Base-by-base conservation (phyloP, 345 rosid species). In the Hibiscus mutabilis region DNA sequence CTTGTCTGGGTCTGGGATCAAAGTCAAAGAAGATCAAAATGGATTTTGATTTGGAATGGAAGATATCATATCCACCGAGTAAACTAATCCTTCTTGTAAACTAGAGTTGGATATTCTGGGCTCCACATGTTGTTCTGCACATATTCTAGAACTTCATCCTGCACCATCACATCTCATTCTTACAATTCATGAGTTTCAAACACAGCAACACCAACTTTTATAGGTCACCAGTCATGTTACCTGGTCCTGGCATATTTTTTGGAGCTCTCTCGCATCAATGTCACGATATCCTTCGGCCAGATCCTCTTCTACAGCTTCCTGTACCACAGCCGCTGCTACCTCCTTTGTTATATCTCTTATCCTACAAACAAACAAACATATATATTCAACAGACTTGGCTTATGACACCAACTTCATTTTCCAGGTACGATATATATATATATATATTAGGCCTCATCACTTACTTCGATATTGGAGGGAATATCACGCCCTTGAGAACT, bases 91-190 rank as follows among this genome's bases (percentile, higher is more conserved):
- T 79, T 73, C 77, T 65, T 88, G 79, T 78, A 93, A 31, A 91
- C 98, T 79, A 93, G 63, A 4, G 86, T 85, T 27, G 99, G 92
- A 74, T 95, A 95, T 61, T 86, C 89, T 15, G 99, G 97, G 76
- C 74, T 83, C 97, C 99, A 92, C 99, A 92, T 90, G 88, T 84
- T 92, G 74, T 80, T 84, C 78, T 83, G 74, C 82, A 92, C 99
- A 63, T 74, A 90, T 42, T 83, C 80, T 52, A 75, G 58, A 19
- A 95, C 79, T 78, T 85, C 92, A 82, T 87, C 97, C 99, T 90
- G 87, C 77, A 73, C 44, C 42, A 71, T 12, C 51, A 40, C 64
- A 5, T 11, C 5, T 7, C 52, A 67, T 59, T 40, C 16, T 56
- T 15, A 49, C 33, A 42, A 35, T 44, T 35, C 6, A 5, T 44